A percentile compares a stretch with the other conserved stretches of the same genome.
These are phyloP conservation scores for Stephanodiscus triporus DNA, from an alignment of 108 stramenopile species.

Conservation along the genomic window DNA sequence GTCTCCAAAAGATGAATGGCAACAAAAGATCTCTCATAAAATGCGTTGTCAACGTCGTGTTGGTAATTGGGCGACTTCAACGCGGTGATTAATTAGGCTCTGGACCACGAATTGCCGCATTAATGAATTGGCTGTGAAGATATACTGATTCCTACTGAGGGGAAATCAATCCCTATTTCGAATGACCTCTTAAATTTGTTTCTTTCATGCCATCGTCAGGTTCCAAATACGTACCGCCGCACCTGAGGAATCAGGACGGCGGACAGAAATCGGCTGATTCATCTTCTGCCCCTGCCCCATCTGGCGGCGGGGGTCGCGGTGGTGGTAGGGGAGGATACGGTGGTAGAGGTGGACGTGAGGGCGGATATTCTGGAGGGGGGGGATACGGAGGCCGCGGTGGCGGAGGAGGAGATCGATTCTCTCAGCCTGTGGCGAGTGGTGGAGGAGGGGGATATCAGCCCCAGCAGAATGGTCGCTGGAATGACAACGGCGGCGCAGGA, in stretches of 20 bases:
- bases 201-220: conserved; percentile 45
- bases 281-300: conserved; percentile 24
- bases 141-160: not conserved
- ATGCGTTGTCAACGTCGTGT: not conserved
- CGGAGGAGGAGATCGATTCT: conserved; percentile 36
- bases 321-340: conserved; percentile 45
- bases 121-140: not conserved
- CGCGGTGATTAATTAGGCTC: not conserved
- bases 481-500: conserved; percentile 17
- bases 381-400: conserved; percentile 29
- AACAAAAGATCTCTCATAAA: not conserved
- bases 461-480: conserved; percentile 21
- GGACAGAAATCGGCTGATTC: conserved; percentile 40
- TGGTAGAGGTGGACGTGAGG: conserved; percentile 37
- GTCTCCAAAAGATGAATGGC: not conserved
- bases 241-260: conserved; percentile 92
- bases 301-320: conserved; percentile 32
- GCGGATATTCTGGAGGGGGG: conserved; percentile 39
- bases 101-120: not conserved
- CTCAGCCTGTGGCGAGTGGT: conserved; percentile 14
- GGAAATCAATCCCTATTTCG: not conserved
- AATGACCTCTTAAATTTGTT: not conserved
- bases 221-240: conserved; percentile 92
- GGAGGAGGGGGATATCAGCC: conserved; percentile 17
- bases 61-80: not conserved